phyloP scores from a whole-genome alignment of 345 rosid genomes.

The Acer campestre region DNA sequence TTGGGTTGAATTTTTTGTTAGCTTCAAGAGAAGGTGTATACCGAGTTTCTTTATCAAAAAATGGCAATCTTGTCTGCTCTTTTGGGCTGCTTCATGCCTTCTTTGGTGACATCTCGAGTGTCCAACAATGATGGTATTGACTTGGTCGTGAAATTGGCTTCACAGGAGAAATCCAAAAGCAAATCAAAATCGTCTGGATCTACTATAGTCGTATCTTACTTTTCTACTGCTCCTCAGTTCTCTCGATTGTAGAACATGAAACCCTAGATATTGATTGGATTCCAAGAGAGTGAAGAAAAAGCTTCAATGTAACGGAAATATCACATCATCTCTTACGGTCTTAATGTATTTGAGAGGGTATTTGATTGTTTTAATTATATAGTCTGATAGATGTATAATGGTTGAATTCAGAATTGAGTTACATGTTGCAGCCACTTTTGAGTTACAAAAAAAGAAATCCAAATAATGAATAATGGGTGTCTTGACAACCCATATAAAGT shows the following conservation, averaged over 20 bases:
- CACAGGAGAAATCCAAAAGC: neutral
- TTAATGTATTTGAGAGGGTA: too few species aligned
- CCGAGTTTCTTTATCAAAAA: neutral
- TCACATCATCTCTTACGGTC: too few species aligned
- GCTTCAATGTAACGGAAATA: neutral
- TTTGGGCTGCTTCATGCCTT: constrained; percentile 22
- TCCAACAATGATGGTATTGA: neutral
- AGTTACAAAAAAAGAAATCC: too few species aligned
- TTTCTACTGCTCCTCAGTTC: constrained; percentile 1
- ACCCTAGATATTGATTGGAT: too few species aligned
- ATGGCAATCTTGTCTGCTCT: constrained; percentile 4
- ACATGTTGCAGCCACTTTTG: too few species aligned
- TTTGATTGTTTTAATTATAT: too few species aligned
- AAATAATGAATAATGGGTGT: too few species aligned
- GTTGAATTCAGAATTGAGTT: too few species aligned
- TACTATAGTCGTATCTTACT: constrained; percentile 17
- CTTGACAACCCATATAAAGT: too few species aligned
- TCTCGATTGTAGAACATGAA: neutral
- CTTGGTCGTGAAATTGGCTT: neutral
- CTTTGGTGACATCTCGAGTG: constrained; percentile 6
- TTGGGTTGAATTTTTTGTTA: too few species aligned
- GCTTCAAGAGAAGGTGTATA: too few species aligned
- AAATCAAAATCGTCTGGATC: constrained; percentile 17
- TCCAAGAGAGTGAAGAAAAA: neutral
- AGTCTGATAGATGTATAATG: too few species aligned